Evolutionary conservation across 495 filamentous ascomycete species (phyloP).

Genomic region (Talaromyces stipitatus): DNA sequence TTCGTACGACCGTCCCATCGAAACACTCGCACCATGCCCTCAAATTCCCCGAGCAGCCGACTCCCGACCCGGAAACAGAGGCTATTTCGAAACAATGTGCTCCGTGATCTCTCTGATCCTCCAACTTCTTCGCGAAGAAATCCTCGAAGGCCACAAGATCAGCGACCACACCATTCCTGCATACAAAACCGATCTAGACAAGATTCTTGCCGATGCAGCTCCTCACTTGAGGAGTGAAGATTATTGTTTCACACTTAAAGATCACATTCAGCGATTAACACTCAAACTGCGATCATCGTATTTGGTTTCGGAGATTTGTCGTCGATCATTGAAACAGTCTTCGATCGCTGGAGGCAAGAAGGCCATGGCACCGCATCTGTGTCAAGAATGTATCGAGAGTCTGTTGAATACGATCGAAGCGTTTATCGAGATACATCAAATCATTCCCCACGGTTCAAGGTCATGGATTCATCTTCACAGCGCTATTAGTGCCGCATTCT

Average conservation of each 20-base stretch:
- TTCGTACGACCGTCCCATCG: slow-evolving; percentile 50
- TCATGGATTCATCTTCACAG: slow-evolving; percentile 42
- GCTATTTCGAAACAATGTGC: slow-evolving; percentile 49
- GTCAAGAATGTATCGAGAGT: slow-evolving; percentile 32
- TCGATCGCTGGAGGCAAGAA: slow-evolving; percentile 21
- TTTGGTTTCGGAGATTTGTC: slow-evolving; percentile 52
- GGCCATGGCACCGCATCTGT: slow-evolving; percentile 33
- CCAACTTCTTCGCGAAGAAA: slow-evolving; percentile 50
- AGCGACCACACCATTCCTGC: slow-evolving; percentile 37
- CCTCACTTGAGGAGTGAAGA: slow-evolving; percentile 44
- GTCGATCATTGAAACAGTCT: slow-evolving; percentile 45
- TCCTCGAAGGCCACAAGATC: slow-evolving; percentile 28
- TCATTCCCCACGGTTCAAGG: slow-evolving; percentile 34
- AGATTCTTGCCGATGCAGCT: slow-evolving; percentile 44
- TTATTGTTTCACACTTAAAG: slow-evolving; percentile 35
- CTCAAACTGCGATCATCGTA: slow-evolving; percentile 53
- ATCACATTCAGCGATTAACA: slow-evolving; percentile 48
- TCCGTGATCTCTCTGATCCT: slow-evolving; percentile 43
- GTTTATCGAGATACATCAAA: slow-evolving; percentile 38
- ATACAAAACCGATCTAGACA: slow-evolving; percentile 42
- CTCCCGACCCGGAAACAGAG: slow-evolving; percentile 30
- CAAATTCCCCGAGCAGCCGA: slow-evolving; percentile 38
- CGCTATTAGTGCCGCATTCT: slow-evolving; percentile 40
- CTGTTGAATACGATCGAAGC: slow-evolving; percentile 39
- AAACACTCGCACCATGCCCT: slow-evolving; percentile 41